Base-by-base conservation (phyloP, 495 filamentous ascomycete genomes). In the Extremus antarcticus region DNA sequence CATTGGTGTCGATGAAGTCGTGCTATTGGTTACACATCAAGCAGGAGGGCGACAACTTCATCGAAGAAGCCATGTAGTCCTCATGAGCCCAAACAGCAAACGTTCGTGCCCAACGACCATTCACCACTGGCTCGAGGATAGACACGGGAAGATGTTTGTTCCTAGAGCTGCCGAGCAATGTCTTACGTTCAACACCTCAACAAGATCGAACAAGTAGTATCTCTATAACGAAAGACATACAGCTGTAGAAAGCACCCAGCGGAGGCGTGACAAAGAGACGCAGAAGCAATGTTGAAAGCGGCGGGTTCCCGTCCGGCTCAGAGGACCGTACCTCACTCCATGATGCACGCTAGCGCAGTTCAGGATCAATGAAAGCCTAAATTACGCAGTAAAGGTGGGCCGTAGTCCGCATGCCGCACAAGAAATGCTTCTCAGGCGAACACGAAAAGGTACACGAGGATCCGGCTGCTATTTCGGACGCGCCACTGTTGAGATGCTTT, bases 61-160 rank as follows among this genome's bases (percentile, higher is more conserved):
- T 23, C 46, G 46, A 51, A 52, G 41, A 3, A 45, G 53, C 53
- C 53, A 55, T 55, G 23, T 40, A 20, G 4, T 46, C 41, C 15
- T 25, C 46, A 17, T 21, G 7, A 13, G 29, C 29, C 4, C 29
- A 4, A 35, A 35, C 7, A 35, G 29, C 13, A 35, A 35, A 13
- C 7, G 7, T 13, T 35, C 7, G 29, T 35, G 8, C 19, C 7
- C 46, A 49, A 17, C 24, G 46, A 24, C 8, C 19, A 17, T 45
- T 17, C n/a, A 17, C 41, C 41, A 45, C 4, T 17, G 4, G 8
- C 41, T 17, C 41, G 17, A 45, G 15, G 41, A 45, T 21, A 7
- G 41, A 45, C 29, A 35, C n/a, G n/a, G n/a, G n/a, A n/a, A n/a
- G 13, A 35, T 35, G 29, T 35, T 35, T 35, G 29, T 35, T 13